Evolutionary conservation across 345 rosid species (phyloP), one percentile per base, ranked within the genome.

Genomic region (Brassica incana): DNA sequence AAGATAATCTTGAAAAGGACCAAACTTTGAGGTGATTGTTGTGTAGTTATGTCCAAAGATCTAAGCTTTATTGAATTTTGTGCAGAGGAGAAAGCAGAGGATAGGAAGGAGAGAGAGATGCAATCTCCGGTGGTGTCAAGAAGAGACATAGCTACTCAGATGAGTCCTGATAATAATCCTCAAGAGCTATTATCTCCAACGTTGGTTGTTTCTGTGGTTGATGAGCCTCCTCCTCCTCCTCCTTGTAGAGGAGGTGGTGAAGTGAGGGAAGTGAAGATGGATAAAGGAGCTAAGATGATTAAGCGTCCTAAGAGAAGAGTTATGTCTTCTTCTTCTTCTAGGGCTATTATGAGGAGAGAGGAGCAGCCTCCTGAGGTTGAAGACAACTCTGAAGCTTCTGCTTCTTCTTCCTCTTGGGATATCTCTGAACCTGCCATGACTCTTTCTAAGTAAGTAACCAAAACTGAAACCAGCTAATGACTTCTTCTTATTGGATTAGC

Each of bases 71-170:
- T 59, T 18, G 54, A 33, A 56, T 65, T 33, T 58, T 52, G 6
- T 73, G 78, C 87, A 89, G 98, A 89, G 81, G 97, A 88, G 69
- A 91, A 82, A 78, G 63, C 61, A 40, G 92, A 84, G 36, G 85
- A 75, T 8, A 67, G 65, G 5, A 82, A 78, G 66, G 88, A 77
- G 15, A 64, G 7, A 35, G 83, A 75, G 27, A 38, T 14, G 14
- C 87, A 85, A 14, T 77, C 84, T 75, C 91, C 84, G 2, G 88
- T 69, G 18, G 77, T 85, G 61, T 89, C 92, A 8, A 77, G 90
- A 77, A 88, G 96, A 80, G 99, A 95, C 80, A 93, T 88, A 89
- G 91, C 98, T 6, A 93, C 99, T 6, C 98, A 95, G 79, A 95
- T 93, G 98, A 95, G 69, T 66, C 80, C 78, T 79, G n/a, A 14